Evolutionary conservation across 78 protist species (phyloP).

Genomic region (slime mould (Dictyostelium discoideum)): dicty_2.7 NC_007090.3:178001-178500

Average conservation of each 20-base stretch:
- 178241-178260: neutral
- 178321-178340: neutral
- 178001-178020: too few species aligned
- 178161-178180: neutral
- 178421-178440: conserved; percentile 73
- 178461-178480: conserved; percentile 40
- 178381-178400: conserved; percentile 54
- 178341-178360: conserved; percentile 66
- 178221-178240: neutral
- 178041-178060: neutral
- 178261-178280: too few species aligned
- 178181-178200: neutral
- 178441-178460: conserved; percentile 32
- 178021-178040: neutral
- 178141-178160: neutral
- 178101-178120: too few species aligned
- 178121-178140: too few species aligned
- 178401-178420: conserved; percentile 36
- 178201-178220: neutral
- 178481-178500: conserved; percentile 91
- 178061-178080: too few species aligned
- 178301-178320: neutral
- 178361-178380: conserved; percentile 63
- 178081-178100: too few species aligned
- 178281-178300: neutral